Evolutionary conservation across 1,139 yeast species (phyloP).

Genomic region (Pichia sp.): DNA sequence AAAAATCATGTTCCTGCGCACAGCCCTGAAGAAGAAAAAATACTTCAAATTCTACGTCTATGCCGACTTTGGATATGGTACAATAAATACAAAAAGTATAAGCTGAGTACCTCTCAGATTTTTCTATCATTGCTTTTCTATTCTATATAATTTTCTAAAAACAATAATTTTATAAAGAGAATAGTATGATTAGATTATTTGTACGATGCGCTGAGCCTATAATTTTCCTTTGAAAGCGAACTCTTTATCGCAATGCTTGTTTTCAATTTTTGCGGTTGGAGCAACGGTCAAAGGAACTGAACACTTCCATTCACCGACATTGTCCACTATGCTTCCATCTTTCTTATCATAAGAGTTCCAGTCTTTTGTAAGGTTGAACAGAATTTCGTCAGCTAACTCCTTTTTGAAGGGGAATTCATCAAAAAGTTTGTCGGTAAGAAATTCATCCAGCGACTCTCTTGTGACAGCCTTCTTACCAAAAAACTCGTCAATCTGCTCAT

Average conservation of each 20-base stretch:
- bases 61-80: too few species aligned
- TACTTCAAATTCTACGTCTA: too few species aligned
- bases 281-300: slow-evolving; percentile 40
- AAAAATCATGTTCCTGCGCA: not conserved
- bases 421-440: slow-evolving; percentile 19
- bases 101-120: too few species aligned
- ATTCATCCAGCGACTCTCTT: slow-evolving; percentile 10
- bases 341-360: slow-evolving; percentile 16
- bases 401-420: slow-evolving; percentile 19
- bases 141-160: not conserved
- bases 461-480: slow-evolving; percentile 13
- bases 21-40: not conserved
- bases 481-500: slow-evolving; percentile 19
- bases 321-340: slow-evolving; percentile 31
- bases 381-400: slow-evolving; percentile 20
- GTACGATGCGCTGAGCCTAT: slow-evolving; percentile 12
- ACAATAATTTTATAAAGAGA: not conserved
- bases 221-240: slow-evolving; percentile 21
- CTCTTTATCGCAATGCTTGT: slow-evolving; percentile 23
- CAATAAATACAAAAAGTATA: too few species aligned
- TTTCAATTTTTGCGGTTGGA: slow-evolving; percentile 36
- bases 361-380: slow-evolving; percentile 18
- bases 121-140: too few species aligned
- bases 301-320: slow-evolving; percentile 42
- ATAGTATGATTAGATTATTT: not conserved